phyloP scores from a whole-genome alignment of 2,329 filamentous ascomycete genomes.

The Exophiala phaeomuriformis region DNA sequence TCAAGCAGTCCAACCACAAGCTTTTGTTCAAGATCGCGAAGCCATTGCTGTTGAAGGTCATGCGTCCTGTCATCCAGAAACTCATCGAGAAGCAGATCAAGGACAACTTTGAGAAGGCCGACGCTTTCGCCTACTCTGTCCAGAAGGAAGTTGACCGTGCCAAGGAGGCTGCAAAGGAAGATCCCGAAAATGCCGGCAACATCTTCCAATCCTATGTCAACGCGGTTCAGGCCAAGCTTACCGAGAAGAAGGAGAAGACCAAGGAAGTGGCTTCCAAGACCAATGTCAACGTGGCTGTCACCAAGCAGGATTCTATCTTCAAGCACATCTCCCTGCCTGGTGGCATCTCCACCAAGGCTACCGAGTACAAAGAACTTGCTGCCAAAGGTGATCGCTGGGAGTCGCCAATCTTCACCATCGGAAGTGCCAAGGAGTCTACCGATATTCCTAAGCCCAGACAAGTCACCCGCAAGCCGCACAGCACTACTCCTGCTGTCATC shows the following conservation, averaged over 20 bases:
- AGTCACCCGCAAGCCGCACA: constrained; percentile 55
- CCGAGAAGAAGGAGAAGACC: constrained; percentile 72
- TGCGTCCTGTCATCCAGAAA: constrained; percentile 79
- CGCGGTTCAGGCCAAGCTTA: constrained; percentile 65
- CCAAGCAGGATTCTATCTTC: constrained; percentile 87
- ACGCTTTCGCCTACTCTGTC: constrained; percentile 65
- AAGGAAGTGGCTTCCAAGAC: constrained; percentile 55
- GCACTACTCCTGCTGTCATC: constrained; percentile 35
- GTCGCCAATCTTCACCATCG: constrained; percentile 86
- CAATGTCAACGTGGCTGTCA: constrained; percentile 75
- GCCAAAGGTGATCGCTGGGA: constrained; percentile 88
- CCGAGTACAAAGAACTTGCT: constrained; percentile 83
- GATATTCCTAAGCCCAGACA: constrained; percentile 56
- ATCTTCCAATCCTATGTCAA: constrained; percentile 78
- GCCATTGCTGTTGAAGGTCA: constrained; percentile 72
- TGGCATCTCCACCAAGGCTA: constrained; percentile 87
- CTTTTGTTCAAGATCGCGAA: constrained; percentile 79
- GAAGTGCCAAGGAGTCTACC: constrained; percentile 63
- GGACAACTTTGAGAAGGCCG: constrained; percentile 68
- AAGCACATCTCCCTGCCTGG: constrained; percentile 76
- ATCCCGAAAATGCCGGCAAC: constrained; percentile 68
- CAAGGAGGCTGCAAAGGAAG: constrained; percentile 55
- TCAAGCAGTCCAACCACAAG: constrained; percentile 95
- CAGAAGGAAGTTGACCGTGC: constrained; percentile 76
- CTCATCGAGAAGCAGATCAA: constrained; percentile 83